Conservation (phyloP, 1,139 yeast genomes). For the Protomyces macrosporus region DNA sequence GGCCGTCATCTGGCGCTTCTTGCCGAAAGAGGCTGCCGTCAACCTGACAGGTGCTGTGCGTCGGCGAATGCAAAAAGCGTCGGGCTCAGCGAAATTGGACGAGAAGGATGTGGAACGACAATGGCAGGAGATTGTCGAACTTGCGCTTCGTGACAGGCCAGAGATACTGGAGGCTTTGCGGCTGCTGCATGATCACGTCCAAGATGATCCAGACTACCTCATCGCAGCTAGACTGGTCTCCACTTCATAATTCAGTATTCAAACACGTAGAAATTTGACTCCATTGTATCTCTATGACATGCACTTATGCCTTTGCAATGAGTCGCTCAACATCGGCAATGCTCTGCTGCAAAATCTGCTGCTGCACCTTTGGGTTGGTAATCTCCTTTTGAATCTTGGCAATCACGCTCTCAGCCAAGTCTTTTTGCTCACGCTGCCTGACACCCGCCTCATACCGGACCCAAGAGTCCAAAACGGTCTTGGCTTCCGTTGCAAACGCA, state of each 20-base stretch:
- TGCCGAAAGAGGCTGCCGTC: background rate
- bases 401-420: slow-evolving; percentile 78
- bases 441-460: slow-evolving; percentile 96
- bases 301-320: slow-evolving; percentile 16
- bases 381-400: slow-evolving; percentile 83
- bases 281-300: background rate
- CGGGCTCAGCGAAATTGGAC: background rate
- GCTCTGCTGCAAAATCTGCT: slow-evolving; percentile 81
- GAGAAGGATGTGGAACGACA: too few relatives aligned
- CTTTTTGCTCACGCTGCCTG: slow-evolving; percentile 94
- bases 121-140: background rate
- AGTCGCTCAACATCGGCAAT: slow-evolving; percentile 72
- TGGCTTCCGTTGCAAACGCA: slow-evolving; percentile 83
- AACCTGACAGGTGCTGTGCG: background rate
- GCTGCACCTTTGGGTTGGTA: slow-evolving; percentile 87
- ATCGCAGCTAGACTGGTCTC: background rate
- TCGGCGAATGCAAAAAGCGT: background rate
- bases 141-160: background rate
- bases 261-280: background rate
- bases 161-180: background rate
- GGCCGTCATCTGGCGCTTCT: slow-evolving; percentile 7
- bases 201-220: background rate
- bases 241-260: too few relatives aligned
- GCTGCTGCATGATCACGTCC: background rate
- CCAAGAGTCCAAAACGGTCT: slow-evolving; percentile 95